Evolutionary conservation across 2,329 filamentous ascomycete species (phyloP).

Genomic region (Fusarium tjaetaba): DNA sequence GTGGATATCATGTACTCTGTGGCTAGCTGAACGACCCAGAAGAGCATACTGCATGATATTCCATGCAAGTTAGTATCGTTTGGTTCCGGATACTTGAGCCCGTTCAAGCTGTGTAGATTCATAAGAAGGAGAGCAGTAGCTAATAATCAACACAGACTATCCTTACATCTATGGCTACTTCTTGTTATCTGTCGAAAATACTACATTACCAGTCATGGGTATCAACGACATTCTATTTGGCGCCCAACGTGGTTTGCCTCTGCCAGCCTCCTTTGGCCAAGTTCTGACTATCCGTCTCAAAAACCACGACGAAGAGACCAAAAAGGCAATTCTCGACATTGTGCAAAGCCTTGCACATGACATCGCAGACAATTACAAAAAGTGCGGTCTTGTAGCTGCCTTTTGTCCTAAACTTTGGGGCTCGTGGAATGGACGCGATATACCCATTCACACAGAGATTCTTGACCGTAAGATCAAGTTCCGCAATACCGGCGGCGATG

Average conservation of each 20-base stretch:
- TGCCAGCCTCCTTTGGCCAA: neutral
- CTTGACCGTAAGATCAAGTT: neutral
- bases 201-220: neutral
- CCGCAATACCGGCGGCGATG: neutral
- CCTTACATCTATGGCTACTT: neutral
- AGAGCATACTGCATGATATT: neutral
- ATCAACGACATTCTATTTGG: neutral
- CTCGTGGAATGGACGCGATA: neutral
- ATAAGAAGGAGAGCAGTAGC: neutral
- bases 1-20: neutral
- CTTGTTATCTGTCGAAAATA: neutral
- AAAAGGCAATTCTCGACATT: neutral
- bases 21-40: neutral
- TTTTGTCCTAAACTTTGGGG: neutral
- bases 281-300: neutral
- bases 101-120: neutral
- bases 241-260: neutral
- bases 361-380: neutral
- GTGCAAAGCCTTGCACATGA: neutral
- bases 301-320: neutral
- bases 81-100: neutral
- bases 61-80: neutral
- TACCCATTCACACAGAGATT: neutral
- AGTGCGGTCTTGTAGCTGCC: neutral
- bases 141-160: neutral